A percentile compares a stretch with the other conserved stretches of the same genome.
phyloP scores from a whole-genome alignment of 2,329 filamentous ascomycete species.

The Exophiala sp. region DNA sequence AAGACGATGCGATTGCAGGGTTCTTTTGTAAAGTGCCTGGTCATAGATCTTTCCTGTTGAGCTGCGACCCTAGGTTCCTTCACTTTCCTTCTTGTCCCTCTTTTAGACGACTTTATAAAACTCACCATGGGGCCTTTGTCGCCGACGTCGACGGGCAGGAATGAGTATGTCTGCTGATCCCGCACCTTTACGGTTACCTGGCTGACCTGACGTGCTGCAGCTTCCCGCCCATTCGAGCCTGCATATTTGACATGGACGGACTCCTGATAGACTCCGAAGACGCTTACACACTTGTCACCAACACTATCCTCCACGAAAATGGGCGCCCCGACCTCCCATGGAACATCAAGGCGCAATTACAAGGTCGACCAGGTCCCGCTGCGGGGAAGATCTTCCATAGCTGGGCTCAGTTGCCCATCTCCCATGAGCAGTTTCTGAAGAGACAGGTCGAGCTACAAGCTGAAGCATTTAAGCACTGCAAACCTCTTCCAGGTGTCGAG shows the following conservation, averaged over 20 bases:
- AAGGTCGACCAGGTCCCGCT: conserved; percentile 61
- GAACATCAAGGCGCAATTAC: conserved; percentile 86
- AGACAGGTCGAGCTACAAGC: conserved; percentile 63
- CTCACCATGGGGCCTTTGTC: too few relatives aligned
- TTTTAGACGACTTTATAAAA: too few relatives aligned
- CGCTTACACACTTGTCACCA: conserved; percentile 77
- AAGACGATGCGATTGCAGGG: too few relatives aligned
- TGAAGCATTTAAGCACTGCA: conserved; percentile 68
- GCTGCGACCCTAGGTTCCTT: too few relatives aligned
- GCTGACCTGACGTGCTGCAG: conserved; percentile 39
- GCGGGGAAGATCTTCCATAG: conserved; percentile 64
- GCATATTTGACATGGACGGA: conserved; percentile 98
- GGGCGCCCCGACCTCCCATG: conserved; percentile 75
- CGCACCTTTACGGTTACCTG: not conserved
- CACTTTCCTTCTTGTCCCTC: too few relatives aligned
- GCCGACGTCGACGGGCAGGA: not conserved
- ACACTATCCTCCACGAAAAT: conserved; percentile 74
- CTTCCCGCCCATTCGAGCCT: conserved; percentile 78
- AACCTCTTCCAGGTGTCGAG: conserved; percentile 74
- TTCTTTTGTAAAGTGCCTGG: too few relatives aligned
- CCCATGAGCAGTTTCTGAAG: conserved; percentile 61
- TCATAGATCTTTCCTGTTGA: too few relatives aligned
- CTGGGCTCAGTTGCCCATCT: conserved; percentile 83
- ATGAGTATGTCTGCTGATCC: not conserved
- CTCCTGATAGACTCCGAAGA: conserved; percentile 93